Conservation (phyloP, 2,329 filamentous ascomycete genomes). For the Colletotrichum sp. region DNA sequence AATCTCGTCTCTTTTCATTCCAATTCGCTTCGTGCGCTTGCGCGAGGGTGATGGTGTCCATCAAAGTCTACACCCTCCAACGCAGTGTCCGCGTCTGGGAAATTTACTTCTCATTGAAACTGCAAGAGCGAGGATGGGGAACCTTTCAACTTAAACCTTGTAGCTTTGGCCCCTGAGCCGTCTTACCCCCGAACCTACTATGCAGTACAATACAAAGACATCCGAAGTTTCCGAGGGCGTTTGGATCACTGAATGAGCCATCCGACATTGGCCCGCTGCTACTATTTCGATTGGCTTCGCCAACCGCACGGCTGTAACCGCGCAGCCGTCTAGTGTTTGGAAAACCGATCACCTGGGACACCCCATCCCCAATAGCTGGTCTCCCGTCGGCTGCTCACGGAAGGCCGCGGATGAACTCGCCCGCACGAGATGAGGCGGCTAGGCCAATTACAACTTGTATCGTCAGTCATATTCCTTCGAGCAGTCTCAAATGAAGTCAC, state of each 20-base stretch:
- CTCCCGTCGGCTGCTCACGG: not conserved
- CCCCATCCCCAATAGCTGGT: not conserved
- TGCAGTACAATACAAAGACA: not conserved
- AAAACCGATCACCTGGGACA: not conserved
- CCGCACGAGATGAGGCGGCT: not conserved
- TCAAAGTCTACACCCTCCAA: not conserved
- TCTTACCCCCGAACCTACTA: not conserved
- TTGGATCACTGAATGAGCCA: not conserved
- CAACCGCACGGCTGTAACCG: not conserved
- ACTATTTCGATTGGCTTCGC: not conserved
- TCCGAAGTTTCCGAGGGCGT: not conserved
- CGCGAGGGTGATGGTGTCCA: not conserved
- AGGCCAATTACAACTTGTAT: not conserved
- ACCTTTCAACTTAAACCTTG: not conserved
- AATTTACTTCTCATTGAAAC: not conserved
- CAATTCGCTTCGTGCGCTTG: not conserved
- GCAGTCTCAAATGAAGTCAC: not conserved
- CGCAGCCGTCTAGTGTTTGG: not conserved
- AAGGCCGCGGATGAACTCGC: not conserved
- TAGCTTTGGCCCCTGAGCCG: not conserved
- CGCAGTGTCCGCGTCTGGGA: not conserved
- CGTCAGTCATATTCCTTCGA: not conserved
- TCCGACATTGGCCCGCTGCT: not conserved
- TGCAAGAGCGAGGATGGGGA: not conserved
- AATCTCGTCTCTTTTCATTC: not conserved